phyloP scores from a whole-genome alignment of 2,329 filamentous ascomycete species.

The Alternaria ethzedia region DNA sequence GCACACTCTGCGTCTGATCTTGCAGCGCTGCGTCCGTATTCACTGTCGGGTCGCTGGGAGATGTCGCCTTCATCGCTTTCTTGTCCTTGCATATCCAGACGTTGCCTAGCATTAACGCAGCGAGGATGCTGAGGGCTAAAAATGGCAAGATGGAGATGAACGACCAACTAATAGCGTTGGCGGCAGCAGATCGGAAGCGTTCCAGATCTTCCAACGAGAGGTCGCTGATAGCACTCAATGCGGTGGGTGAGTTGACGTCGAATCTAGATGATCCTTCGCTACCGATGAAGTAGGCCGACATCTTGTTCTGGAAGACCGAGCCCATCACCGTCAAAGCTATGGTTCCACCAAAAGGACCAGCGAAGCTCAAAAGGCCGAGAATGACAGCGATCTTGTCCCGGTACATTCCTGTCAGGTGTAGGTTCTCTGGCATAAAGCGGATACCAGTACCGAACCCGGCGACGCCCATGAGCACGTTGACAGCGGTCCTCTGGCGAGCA shows the following conservation, averaged over 20 bases:
- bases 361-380: slow-evolving; percentile 1
- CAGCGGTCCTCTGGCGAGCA: background rate
- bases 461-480: slow-evolving; percentile 3
- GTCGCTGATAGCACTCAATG: background rate
- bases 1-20: background rate
- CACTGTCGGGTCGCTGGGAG: background rate
- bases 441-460: background rate
- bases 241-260: background rate
- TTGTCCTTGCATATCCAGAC: slow-evolving; percentile 41
- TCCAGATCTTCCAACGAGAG: background rate
- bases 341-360: slow-evolving; percentile 1
- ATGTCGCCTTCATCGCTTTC: background rate
- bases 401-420: slow-evolving; percentile 1
- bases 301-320: slow-evolving; percentile 2
- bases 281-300: background rate
- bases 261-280: background rate
- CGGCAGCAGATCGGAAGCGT: slow-evolving; percentile 19
- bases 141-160: slow-evolving; percentile 66
- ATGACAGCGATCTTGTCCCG: slow-evolving; percentile 1
- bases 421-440: slow-evolving; percentile 1
- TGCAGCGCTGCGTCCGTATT: background rate
- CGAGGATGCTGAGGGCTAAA: slow-evolving; percentile 54
- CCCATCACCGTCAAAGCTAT: slow-evolving; percentile 3
- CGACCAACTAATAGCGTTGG: slow-evolving; percentile 65
- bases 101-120: slow-evolving; percentile 53